These are phyloP conservation scores for Aspergillus tanneri DNA, from an alignment of 2,329 filamentous ascomycete genomes.

Conservation along the genomic window DNA sequence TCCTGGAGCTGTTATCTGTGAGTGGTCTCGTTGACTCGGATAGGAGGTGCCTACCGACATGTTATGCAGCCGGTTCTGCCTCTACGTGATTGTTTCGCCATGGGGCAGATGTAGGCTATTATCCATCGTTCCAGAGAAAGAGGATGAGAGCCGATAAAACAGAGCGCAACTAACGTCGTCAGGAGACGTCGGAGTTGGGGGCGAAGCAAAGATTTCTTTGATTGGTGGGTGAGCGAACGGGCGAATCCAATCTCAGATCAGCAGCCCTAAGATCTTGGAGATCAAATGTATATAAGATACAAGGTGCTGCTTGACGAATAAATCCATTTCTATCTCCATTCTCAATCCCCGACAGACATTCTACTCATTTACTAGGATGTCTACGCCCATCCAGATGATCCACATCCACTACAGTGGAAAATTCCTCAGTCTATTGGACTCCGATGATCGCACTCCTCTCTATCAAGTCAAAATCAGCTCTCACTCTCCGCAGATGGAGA, in stretches of 20 bases:
- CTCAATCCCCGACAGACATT: not conserved
- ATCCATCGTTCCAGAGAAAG: no score
- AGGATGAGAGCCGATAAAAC: no score
- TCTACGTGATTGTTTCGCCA: no score
- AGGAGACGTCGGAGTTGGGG: no score
- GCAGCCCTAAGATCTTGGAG: no score
- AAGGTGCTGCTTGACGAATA: no score
- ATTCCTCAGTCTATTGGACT: slow-evolving; percentile 4
- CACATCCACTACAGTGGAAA: slow-evolving; percentile 7
- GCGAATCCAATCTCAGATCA: no score
- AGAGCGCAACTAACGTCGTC: no score
- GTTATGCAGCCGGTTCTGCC: slow-evolving; percentile 9
- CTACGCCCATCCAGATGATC: slow-evolving; percentile 5
- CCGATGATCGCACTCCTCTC: slow-evolving; percentile 1
- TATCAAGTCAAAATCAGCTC: slow-evolving; percentile 6
- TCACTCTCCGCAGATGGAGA: slow-evolving; percentile 7
- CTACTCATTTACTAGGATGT: not conserved
- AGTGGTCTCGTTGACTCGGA: not conserved
- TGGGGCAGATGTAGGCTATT: no score
- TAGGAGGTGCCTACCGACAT: not conserved
- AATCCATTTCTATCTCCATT: not conserved
- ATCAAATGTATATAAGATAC: no score
- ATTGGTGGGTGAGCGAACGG: not conserved
- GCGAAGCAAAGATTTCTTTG: no score
- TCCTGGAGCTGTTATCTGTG: slow-evolving; percentile 18